phyloP scores from a whole-genome alignment of 1,284 basidiomycete genomes.

The Omphalotus olearius region DNA sequence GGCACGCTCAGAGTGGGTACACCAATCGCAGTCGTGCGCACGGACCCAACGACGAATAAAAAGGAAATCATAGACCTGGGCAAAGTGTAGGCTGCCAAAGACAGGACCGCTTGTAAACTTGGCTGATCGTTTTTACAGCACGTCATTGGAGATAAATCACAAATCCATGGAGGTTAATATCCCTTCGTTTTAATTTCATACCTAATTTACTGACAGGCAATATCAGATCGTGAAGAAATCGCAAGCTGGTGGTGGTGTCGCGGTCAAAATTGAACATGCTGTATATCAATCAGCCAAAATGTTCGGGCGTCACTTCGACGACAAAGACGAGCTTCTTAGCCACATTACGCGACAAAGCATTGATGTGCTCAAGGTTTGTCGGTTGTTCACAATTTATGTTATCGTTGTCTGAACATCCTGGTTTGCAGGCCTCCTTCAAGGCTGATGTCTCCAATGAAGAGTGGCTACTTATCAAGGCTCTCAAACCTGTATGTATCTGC shows the following conservation, averaged over 20 bases:
- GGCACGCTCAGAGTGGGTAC: conserved; percentile 93
- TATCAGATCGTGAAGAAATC: conserved; percentile 83
- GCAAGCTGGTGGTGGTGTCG: conserved; percentile 93
- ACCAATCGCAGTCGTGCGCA: conserved; percentile 91
- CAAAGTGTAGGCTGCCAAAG: conserved; percentile 73
- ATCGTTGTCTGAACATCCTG: conserved; percentile 3
- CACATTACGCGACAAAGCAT: conserved; percentile 91
- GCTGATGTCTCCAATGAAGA: conserved; percentile 89
- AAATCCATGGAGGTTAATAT: conserved; percentile 66
- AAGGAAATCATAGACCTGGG: conserved; percentile 91
- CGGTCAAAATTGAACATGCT: conserved; percentile 98
- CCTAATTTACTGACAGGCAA: conserved; percentile 24
- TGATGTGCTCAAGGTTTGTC: conserved; percentile 83
- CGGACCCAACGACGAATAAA: conserved; percentile 82
- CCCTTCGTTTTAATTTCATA: conserved; percentile 11
- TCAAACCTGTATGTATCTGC: conserved; percentile 71
- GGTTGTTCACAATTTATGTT: background rate
- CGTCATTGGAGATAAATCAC: conserved; percentile 95
- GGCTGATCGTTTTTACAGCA: conserved; percentile 43
- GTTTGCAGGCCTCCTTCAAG: conserved; percentile 75
- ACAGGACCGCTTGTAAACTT: conserved; percentile 1
- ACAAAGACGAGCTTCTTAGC: conserved; percentile 92
- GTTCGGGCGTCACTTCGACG: conserved; percentile 93
- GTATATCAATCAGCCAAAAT: conserved; percentile 95
- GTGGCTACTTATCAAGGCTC: conserved; percentile 89